These are phyloP conservation scores for Alternaria panax DNA, from an alignment of 2,329 filamentous ascomycete species.

Conservation along the genomic window DNA sequence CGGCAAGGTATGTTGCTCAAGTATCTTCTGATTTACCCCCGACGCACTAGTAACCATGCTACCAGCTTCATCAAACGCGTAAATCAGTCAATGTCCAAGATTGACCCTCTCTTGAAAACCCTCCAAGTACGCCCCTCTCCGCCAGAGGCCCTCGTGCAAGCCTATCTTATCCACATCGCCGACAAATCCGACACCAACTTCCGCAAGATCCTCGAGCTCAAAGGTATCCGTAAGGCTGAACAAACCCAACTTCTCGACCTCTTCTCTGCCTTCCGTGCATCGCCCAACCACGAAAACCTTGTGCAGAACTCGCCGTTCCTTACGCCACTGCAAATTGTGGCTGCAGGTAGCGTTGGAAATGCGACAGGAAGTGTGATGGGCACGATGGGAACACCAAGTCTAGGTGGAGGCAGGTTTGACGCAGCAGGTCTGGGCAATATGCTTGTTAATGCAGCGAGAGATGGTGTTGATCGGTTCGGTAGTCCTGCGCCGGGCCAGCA, in stretches of 20 bases:
- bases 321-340: slow-evolving; percentile 46
- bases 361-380: slow-evolving; percentile 51
- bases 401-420: slow-evolving; percentile 68
- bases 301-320: slow-evolving; percentile 46
- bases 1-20: slow-evolving; percentile 52
- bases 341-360: slow-evolving; percentile 51
- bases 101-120: slow-evolving; percentile 94
- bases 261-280: slow-evolving; percentile 83
- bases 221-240: slow-evolving; percentile 84
- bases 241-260: slow-evolving; percentile 84
- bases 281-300: slow-evolving; percentile 71
- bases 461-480: slow-evolving; percentile 80
- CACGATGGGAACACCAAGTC: slow-evolving; percentile 46
- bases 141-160: slow-evolving; percentile 92
- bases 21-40: neutral
- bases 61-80: slow-evolving; percentile 84
- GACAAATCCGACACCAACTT: slow-evolving; percentile 96
- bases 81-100: slow-evolving; percentile 80
- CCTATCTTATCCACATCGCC: slow-evolving; percentile 95
- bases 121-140: slow-evolving; percentile 91
- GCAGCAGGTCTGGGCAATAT: slow-evolving; percentile 84
- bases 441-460: slow-evolving; percentile 84
- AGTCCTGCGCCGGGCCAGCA: slow-evolving; percentile 54
- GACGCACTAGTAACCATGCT: slow-evolving; percentile 32
- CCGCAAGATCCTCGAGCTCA: slow-evolving; percentile 93